These are phyloP conservation scores for Serendipita sp. DNA, from an alignment of 768 basidiomycete genomes.

Conservation along the genomic window DNA sequence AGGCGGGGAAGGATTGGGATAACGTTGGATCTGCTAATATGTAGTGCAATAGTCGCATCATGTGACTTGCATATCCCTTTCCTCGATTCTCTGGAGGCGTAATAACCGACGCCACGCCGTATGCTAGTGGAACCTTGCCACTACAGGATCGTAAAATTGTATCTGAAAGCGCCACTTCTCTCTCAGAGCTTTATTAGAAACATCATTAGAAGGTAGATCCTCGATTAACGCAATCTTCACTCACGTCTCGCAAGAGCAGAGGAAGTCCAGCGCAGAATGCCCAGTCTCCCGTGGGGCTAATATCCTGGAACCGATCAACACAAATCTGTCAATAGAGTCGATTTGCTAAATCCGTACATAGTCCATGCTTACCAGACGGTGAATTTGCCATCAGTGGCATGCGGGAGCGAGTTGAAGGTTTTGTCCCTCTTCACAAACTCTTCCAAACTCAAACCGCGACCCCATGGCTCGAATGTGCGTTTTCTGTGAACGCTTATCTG, in stretches of 20 bases:
- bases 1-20: constrained; percentile 17
- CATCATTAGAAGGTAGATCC: not conserved
- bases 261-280: constrained; percentile 36
- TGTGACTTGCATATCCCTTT: constrained; percentile 42
- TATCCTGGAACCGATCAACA: constrained; percentile 28
- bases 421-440: constrained; percentile 32
- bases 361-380: constrained; percentile 31
- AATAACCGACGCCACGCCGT: constrained; percentile 42
- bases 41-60: constrained; percentile 53
- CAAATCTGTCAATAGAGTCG: not conserved
- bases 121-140: constrained; percentile 23
- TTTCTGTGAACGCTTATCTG: constrained; percentile 24
- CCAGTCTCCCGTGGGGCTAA: constrained; percentile 33
- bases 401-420: constrained; percentile 26
- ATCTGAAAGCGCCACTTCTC: constrained; percentile 20
- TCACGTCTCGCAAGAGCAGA: constrained; percentile 50
- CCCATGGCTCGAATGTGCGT: constrained; percentile 29
- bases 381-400: constrained; percentile 30
- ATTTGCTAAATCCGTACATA: not conserved
- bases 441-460: constrained; percentile 27
- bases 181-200: constrained; percentile 21
- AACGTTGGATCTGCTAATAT: constrained; percentile 25
- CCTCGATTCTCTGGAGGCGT: constrained; percentile 34
- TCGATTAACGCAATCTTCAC: constrained; percentile 13
- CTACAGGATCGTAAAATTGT: constrained; percentile 4